Base-by-base conservation (phyloP, 352 stramenopile species). In the Phytophthora hibernalis region DNA sequence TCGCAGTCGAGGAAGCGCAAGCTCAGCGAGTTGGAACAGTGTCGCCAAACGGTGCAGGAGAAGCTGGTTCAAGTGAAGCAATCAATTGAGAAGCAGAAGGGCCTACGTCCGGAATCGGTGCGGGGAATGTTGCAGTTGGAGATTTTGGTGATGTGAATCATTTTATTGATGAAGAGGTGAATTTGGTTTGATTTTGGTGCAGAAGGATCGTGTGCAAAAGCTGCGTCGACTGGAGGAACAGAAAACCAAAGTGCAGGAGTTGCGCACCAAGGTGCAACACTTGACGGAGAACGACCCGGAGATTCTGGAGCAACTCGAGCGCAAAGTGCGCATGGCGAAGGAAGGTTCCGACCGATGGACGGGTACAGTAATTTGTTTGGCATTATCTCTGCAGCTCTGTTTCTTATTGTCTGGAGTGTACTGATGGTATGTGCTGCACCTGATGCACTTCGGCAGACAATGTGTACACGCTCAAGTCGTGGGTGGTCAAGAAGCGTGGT, bases 1-100 rank as follows among this genome's bases (percentile, higher is more conserved):
- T 91, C 85, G 44, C 83, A 94, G 70, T 82, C 89, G 33, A 77
- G 82, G 28, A 95, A 93, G 70, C 82, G 83, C 30, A 95, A 93
- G 43, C 70, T 95, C 24, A 62, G 45, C 20, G 84, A 95, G 22
- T 37, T 95, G 20, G 72, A 92, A 60, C 74, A 90, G 51, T 79
- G 76, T 51, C 80, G 83, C 57, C 18, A 70, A 21, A 43, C 45
- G 20, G 20, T 74, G 28, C 45, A 77, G 22, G 73, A 72, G 5
- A 87, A 89, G 60, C 71, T 89, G 1, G 65, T 26, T 18, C 80
- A 82, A 61, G 73, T 91, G 22, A 78, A 83, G 47, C 52, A 77
- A 61, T 72, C 59, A 15, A 78, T 91, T 28, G 73, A 79, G n/a
- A 68, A 68, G 31, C 85, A 92, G 48, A 77, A 82, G 20, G 58